Evolutionary conservation across 2,329 filamentous ascomycete genomes (phyloP), one percentile per base, ranked within the genome.

Genomic region (Sphaerulina populicola): DNA sequence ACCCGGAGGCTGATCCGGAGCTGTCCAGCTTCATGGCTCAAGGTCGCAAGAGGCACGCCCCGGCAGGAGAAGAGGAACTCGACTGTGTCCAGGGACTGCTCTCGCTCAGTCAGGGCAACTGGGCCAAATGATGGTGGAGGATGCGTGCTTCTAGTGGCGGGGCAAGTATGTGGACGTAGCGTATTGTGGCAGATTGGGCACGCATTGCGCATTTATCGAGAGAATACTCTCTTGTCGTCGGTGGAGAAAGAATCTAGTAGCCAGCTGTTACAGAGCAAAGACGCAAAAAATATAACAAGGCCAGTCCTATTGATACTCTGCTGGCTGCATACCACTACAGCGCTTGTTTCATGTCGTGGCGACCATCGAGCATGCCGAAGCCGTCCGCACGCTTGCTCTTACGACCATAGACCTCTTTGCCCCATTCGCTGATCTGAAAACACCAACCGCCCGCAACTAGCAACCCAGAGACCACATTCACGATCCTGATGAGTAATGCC

Each of bases 401-500:
- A 31, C 57, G 44, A 5, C 58, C 58, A 47, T 49, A 55, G 7
- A 56, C 37, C 44, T 82, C 79, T 27, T 68, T 64, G 1, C 77
- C 72, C 86, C 88, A 95, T 57, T 91, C 86, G 44, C 75, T 82
- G 57, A 98, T 74, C 58, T 89, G 88, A 69, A 87, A 97, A 45
- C 86, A 78, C 93, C 93, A 98, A 57, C 94, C 88, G 2, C 90
- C 90, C 0, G 91, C 88, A 4, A 98, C 93, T 58, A 98, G 74
- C 15, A 96, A 88, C 11, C 93, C 93, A 54, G 82, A 87, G 9
- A 96, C 77, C 14, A 97, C 85, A 69, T 98, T 98, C 58, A 97
- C 83, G 45, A 96, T 71, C 66, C 91, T 82, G 58, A 97, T 78
- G 40, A 90, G 55, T 61, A 98, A 80, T 21, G 78, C 75, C 58